Evolutionary conservation across 1,139 yeast genomes (phyloP).

Genomic region (Ashbya aceris): DNA sequence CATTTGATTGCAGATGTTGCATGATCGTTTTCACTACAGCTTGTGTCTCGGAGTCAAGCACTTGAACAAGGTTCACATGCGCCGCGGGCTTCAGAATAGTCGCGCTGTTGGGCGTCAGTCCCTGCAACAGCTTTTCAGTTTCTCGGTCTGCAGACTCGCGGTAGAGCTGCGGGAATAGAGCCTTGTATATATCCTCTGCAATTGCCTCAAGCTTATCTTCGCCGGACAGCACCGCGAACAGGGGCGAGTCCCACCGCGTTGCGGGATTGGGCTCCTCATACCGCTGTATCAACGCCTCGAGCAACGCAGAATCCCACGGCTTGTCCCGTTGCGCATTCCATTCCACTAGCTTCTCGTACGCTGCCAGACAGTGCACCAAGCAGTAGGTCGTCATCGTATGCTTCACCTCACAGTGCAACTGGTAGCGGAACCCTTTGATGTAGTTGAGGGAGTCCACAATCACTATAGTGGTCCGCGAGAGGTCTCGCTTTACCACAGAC

Average conservation of each 20-base stretch:
- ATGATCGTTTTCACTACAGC: slow-evolving; percentile 19
- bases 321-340: slow-evolving; percentile 41
- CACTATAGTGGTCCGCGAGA: slow-evolving; percentile 61
- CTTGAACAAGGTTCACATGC: slow-evolving; percentile 65
- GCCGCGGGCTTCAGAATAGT: slow-evolving; percentile 65
- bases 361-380: slow-evolving; percentile 68
- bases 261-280: slow-evolving; percentile 89
- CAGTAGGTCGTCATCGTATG: slow-evolving; percentile 75
- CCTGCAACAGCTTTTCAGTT: slow-evolving; percentile 21
- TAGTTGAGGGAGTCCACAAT: slow-evolving; percentile 80
- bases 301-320: slow-evolving; percentile 60
- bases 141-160: slow-evolving; percentile 39
- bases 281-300: slow-evolving; percentile 67
- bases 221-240: slow-evolving; percentile 59
- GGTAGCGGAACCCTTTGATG: slow-evolving; percentile 93
- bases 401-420: slow-evolving; percentile 87
- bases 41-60: slow-evolving; percentile 60
- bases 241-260: slow-evolving; percentile 91
- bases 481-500: slow-evolving; percentile 78
- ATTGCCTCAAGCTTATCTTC: slow-evolving; percentile 43
- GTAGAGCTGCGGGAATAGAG: slow-evolving; percentile 39
- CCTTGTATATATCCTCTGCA: slow-evolving; percentile 59
- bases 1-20: slow-evolving; percentile 21
- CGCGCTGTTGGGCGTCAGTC: slow-evolving; percentile 59
- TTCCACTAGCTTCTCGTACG: slow-evolving; percentile 48